phyloP scores from a whole-genome alignment of 2,329 filamentous ascomycete genomes.

The Grosmannia penicillata region DNA sequence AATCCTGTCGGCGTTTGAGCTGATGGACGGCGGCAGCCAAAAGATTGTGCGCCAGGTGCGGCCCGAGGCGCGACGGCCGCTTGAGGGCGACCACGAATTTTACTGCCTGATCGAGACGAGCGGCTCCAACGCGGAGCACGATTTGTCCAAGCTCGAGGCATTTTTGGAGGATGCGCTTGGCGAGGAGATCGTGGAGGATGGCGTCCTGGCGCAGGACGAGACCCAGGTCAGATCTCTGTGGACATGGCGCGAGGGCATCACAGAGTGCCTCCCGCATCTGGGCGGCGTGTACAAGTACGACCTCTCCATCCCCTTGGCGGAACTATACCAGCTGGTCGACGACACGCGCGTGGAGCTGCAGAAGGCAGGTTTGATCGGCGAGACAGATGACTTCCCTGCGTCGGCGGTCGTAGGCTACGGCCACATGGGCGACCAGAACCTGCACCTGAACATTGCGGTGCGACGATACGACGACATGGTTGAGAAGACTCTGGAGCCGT shows the following conservation, averaged over 20 bases:
- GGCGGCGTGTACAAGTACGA: conserved; percentile 99
- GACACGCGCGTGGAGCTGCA: conserved; percentile 63
- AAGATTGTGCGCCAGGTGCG: conserved; percentile 53
- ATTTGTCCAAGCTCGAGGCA: conserved; percentile 74
- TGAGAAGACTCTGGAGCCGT: conserved; percentile 80
- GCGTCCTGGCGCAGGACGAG: conserved; percentile 84
- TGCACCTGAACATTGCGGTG: conserved; percentile 83
- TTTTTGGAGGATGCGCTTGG: conserved; percentile 87
- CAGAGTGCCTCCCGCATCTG: conserved; percentile 76
- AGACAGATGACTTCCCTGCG: conserved; percentile 62
- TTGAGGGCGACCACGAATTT: conserved; percentile 78
- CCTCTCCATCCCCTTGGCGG: conserved; percentile 75
- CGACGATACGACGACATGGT: conserved; percentile 74
- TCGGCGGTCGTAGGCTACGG: conserved; percentile 90
- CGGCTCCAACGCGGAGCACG: conserved; percentile 86
- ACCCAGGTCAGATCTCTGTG: conserved; percentile 77
- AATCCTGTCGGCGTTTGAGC: conserved; percentile 91
- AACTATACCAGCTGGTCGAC: conserved; percentile 81
- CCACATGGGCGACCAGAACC: conserved; percentile 93
- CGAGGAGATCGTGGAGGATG: conserved; percentile 73
- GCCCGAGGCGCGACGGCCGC: conserved; percentile 63
- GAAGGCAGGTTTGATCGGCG: conserved; percentile 61
- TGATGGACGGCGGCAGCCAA: conserved; percentile 85
- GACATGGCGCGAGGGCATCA: conserved; percentile 86
- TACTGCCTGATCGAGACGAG: conserved; percentile 96